Base-by-base conservation (phyloP, 164 flowering plant species). In the Liriodendron chinense region DNA sequence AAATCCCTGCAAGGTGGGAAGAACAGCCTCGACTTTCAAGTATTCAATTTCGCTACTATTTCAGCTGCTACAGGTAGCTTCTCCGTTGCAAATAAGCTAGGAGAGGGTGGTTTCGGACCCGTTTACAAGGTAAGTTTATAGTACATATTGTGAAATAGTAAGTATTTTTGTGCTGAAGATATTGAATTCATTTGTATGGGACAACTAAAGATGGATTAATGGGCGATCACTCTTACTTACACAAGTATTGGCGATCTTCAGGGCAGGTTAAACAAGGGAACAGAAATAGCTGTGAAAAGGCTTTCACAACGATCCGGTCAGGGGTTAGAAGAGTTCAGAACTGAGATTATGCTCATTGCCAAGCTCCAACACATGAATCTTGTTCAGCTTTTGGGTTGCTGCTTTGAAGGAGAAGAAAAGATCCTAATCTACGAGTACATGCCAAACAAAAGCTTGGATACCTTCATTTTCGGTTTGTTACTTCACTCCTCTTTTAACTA, bases 361-460 rank as follows among this genome's bases (percentile, higher is more conserved):
- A 85, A 75, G 61, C 85, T 87, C 73, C 89, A 85, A 65, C 89
- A 85, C 65, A 75, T 81, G 59, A 86, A 86, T 75, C 87, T 86
- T 23, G 89, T 86, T 62, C 78, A 72, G 76, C 80, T 87, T 74
- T 26, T 84, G 4, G 87, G 86, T 43, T 86, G 83, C 47, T 84
- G 88, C 82, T 67, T 78, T 70, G 71, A 84, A 10, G 83, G 77
- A 1, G 77, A 76, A 14, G 86, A 86, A 70, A 80, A 68, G 74
- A 78, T 88, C 61, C 69, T 86, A 64, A 34, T 88, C 25, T 88
- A 88, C 53, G 91, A 88, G 68, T 88, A 80, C 80, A 77, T 87
- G 86, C 83, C 78, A 18, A 88, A 86, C 72, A 76, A 75, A 78
- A 87, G 92, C 78, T 67, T 89, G 76, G 88, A 87, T 62, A 68